Base-by-base conservation (phyloP, 768 basidiomycete species). In the Lactarius deliciosus region DNA sequence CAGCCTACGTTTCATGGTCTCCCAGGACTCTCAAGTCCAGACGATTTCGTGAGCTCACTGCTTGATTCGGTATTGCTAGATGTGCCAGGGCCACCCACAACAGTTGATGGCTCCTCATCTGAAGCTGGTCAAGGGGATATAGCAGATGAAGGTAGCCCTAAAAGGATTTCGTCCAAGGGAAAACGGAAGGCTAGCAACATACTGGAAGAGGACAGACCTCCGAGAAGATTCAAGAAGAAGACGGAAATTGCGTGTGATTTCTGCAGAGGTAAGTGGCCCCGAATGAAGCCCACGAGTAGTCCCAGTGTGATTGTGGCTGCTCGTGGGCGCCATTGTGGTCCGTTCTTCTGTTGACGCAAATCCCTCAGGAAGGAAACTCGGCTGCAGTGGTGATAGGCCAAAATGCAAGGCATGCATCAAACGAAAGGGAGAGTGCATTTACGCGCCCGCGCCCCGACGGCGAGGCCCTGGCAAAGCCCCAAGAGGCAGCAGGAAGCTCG, bases 381-480 rank as follows among this genome's bases (percentile, higher is more conserved):
- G 85, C 30, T 92, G 91, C 77, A 86, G 90, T 72, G 90, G 89
- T 2, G 79, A 76, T 2, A 81, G 78, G 69, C 91, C 90, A 36
- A 75, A 78, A 6, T 92, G 90, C 70, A 79, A 77, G 9, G 86
- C 88, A 73, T 92, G 91, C 76, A 74, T 70, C 22, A 80, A 80
- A 38, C 85, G 88, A 45, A 78, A 78, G 58, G 76, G 80, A 64
- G 70, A 75, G 34, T 90, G 89, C 73, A 75, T 74, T 64, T 90
- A 89, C 75, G 82, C 81, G 58, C 77, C 78, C 28, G 75, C 79
- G 25, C 77, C 78, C 13, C 76, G 83, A 73, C 84, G 90, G 40
- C 83, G 91, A 57, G 91, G 91, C 1, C 89, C 90, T 63, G 90
- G 90, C 30, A 91, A 88, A 77, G 86, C 87, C 53, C 84, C 86